A percentile compares a stretch with the other conserved stretches of the same genome.
phyloP scores from a whole-genome alignment of 1,284 basidiomycete genomes.

The Microbotryomycetes sp. region DNA sequence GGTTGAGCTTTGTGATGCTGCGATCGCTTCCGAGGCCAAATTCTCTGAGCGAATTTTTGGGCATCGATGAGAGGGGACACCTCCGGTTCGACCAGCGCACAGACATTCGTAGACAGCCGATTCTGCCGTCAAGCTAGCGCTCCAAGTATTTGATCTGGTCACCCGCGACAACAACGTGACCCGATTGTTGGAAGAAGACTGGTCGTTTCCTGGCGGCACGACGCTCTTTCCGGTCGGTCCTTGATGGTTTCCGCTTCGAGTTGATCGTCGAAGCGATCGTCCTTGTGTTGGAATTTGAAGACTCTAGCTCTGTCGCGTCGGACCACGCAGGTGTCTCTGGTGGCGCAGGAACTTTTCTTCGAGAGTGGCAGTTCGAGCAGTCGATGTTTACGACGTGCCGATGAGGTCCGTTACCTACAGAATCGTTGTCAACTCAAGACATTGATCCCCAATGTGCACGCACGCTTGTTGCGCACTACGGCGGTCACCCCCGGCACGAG shows the following conservation, averaged over 20 bases:
- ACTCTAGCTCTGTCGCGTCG: background rate
- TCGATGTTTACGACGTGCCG: slow-evolving; percentile 15
- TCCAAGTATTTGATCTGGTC: background rate
- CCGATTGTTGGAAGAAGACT: slow-evolving; percentile 15
- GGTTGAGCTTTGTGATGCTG: too few species aligned
- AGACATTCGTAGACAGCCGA: too few species aligned
- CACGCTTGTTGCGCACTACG: slow-evolving; percentile 57
- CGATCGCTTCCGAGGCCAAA: too few species aligned
- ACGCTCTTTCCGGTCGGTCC: background rate
- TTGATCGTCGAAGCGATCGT: background rate
- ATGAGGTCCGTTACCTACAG: slow-evolving; percentile 16
- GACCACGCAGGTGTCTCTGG: background rate
- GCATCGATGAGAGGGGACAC: too few species aligned
- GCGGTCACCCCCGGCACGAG: slow-evolving; percentile 61
- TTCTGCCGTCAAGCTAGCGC: background rate
- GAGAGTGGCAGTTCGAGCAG: slow-evolving; percentile 11
- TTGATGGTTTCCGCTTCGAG: background rate
- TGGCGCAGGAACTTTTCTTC: slow-evolving; percentile 17
- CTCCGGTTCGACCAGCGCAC: too few species aligned
- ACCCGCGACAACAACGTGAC: slow-evolving; percentile 13
- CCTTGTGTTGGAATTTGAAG: background rate
- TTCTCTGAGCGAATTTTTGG: too few species aligned
- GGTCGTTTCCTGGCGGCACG: slow-evolving; percentile 5
- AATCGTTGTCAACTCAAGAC: slow-evolving; percentile 20
- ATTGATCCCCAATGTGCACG: slow-evolving; percentile 30